These are phyloP conservation scores for Bryopsis sp. DNA, from an alignment of 139 green algal species.

Conservation along the genomic window DNA sequence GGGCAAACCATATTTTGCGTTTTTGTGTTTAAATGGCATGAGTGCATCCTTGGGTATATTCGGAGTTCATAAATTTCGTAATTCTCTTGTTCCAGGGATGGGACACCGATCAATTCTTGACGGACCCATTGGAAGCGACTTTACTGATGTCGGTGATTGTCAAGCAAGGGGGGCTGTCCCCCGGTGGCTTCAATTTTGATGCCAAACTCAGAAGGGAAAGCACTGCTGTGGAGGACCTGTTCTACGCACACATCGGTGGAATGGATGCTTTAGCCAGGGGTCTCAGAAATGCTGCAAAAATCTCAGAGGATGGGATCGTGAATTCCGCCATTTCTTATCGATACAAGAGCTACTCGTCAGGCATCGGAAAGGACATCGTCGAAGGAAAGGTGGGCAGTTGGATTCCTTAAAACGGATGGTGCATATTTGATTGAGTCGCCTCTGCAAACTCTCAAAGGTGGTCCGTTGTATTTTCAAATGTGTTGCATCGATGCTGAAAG, in stretches of 20 bases:
- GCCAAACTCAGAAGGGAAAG: conserved; percentile 65
- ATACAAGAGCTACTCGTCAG: conserved; percentile 22
- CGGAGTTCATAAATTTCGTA: too few relatives aligned
- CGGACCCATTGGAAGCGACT: conserved; percentile 40
- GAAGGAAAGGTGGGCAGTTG: neutral
- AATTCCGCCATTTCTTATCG: conserved; percentile 15
- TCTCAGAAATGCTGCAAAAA: conserved; percentile 43
- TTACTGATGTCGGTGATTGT: conserved; percentile 37
- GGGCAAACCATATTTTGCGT: too few relatives aligned
- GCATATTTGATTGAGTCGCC: neutral
- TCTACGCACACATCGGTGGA: conserved; percentile 52
- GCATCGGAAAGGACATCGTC: conserved; percentile 18
- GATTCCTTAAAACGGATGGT: conserved; percentile 4
- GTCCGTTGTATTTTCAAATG: neutral
- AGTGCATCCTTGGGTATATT: too few relatives aligned
- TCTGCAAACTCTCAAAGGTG: neutral
- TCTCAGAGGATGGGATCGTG: conserved; percentile 32
- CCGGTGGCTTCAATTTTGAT: conserved; percentile 68
- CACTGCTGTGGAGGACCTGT: conserved; percentile 40
- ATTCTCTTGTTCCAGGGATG: conserved; percentile 45
- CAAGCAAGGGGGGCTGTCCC: conserved; percentile 42
- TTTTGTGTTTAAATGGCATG: too few relatives aligned
- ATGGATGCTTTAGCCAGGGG: conserved; percentile 64
- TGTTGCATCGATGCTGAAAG: too few relatives aligned
- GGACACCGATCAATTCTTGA: conserved; percentile 73